Evolutionary conservation across 139 green algal species (phyloP).

Genomic region (Micractinium sp.): DNA sequence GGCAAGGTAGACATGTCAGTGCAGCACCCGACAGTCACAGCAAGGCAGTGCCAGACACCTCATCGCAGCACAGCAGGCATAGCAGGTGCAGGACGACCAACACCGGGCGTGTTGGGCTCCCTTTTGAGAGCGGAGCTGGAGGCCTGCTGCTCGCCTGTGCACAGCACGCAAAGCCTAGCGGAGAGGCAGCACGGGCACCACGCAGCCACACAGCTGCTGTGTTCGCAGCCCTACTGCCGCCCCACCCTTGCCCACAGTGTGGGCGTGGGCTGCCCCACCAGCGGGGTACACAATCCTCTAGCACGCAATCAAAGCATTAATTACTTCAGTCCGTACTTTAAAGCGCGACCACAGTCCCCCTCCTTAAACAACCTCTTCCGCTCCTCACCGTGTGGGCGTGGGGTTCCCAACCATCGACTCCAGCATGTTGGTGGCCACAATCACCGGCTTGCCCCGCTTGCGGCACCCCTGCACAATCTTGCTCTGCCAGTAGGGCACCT

Average conservation of each 20-base stretch:
- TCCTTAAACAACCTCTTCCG: background rate
- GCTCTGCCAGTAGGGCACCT: constrained; percentile 79
- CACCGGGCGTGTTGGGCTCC: too few species aligned
- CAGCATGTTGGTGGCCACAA: constrained; percentile 88
- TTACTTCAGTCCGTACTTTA: background rate
- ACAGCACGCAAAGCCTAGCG: too few species aligned
- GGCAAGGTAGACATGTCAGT: background rate
- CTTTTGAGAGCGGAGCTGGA: too few species aligned
- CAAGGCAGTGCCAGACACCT: background rate
- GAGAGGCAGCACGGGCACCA: background rate
- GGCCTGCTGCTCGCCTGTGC: too few species aligned
- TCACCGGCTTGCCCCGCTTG: constrained; percentile 77
- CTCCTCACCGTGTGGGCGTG: constrained; percentile 72
- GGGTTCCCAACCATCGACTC: constrained; percentile 86
- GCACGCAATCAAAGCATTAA: too few species aligned
- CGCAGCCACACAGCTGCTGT: background rate
- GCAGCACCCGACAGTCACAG: background rate
- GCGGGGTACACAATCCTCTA: too few species aligned
- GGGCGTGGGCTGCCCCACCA: too few species aligned
- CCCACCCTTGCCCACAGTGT: too few species aligned
- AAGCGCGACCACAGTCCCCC: too few species aligned
- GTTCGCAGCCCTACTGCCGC: background rate
- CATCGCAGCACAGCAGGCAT: background rate
- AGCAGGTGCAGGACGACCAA: too few species aligned
- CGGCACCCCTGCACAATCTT: constrained; percentile 77